These are phyloP conservation scores for Prillingera fragicola DNA, from an alignment of 1,284 basidiomycete genomes.

Conservation along the genomic window DNA sequence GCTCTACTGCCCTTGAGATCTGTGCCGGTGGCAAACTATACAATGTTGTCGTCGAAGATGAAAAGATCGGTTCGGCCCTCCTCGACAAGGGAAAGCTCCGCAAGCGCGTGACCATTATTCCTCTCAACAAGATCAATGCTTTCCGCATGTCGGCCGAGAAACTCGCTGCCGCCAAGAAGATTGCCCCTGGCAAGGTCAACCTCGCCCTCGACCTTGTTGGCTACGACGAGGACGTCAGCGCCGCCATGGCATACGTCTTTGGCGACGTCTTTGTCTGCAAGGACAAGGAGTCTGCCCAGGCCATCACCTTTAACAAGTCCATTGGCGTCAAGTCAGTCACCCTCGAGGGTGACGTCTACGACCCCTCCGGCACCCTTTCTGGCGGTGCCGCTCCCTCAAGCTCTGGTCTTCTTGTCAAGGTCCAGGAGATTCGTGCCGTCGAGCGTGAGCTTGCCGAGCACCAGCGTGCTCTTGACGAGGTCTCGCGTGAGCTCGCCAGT, in stretches of 20 bases:
- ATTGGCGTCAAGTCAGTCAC: conserved; percentile 79
- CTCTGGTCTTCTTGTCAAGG: conserved; percentile 72
- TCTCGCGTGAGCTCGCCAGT: conserved; percentile 59
- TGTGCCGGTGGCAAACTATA: conserved; percentile 87
- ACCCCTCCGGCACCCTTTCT: conserved; percentile 87
- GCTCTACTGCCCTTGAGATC: conserved; percentile 87
- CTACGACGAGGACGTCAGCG: conserved; percentile 75
- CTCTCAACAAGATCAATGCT: conserved; percentile 83
- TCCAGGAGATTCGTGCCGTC: conserved; percentile 69
- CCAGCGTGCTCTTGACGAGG: conserved; percentile 52
- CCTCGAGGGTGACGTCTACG: conserved; percentile 91
- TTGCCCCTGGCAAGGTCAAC: conserved; percentile 79
- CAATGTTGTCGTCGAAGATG: conserved; percentile 90
- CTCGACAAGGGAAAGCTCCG: conserved; percentile 72
- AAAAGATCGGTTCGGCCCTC: conserved; percentile 78
- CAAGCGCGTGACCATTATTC: conserved; percentile 90
- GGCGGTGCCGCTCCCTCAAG: conserved; percentile 81
- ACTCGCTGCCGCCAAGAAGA: conserved; percentile 64
- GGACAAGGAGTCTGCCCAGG: conserved; percentile 81
- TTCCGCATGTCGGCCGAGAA: conserved; percentile 64
- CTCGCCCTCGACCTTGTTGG: conserved; percentile 82
- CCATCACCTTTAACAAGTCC: conserved; percentile 77
- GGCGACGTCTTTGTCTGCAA: conserved; percentile 88
- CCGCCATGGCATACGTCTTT: conserved; percentile 92
- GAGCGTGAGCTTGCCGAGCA: conserved; percentile 60